Conservation (phyloP, 805 yeast genomes). For the Candida ulmi region DNA sequence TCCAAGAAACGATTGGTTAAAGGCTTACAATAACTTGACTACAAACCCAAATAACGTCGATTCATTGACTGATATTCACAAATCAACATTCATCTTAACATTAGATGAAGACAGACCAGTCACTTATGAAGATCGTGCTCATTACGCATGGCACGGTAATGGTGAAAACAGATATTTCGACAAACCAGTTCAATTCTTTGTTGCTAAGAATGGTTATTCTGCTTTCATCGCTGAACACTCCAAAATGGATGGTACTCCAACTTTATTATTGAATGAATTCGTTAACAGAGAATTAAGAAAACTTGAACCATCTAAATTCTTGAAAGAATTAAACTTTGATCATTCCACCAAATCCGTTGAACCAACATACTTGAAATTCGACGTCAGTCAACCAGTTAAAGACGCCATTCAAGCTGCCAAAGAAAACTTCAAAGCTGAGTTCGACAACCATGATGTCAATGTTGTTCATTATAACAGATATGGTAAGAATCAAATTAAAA, state of each 20-base stretch:
- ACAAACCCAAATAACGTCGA: slow-evolving; percentile 56
- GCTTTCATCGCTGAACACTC: slow-evolving; percentile 97
- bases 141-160: slow-evolving; percentile 92
- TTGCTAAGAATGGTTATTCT: slow-evolving; percentile 76
- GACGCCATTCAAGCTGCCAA: slow-evolving; percentile 51
- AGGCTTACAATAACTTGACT: slow-evolving; percentile 50
- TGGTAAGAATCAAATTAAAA: slow-evolving; percentile 83
- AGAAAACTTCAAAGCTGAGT: slow-evolving; percentile 45
- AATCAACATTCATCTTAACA: slow-evolving; percentile 75
- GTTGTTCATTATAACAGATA: slow-evolving; percentile 78
- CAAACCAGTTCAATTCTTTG: slow-evolving; percentile 82
- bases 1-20: slow-evolving; percentile 79
- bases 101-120: slow-evolving; percentile 70
- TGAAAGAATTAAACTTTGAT: slow-evolving; percentile 12
- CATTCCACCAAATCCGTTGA: slow-evolving; percentile 1
- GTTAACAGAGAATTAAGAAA: slow-evolving; percentile 52
- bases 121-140: slow-evolving; percentile 78
- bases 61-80: slow-evolving; percentile 62
- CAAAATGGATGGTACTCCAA: slow-evolving; percentile 97
- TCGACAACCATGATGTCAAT: slow-evolving; percentile 61
- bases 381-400: slow-evolving; percentile 46
- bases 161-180: slow-evolving; percentile 88
- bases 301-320: slow-evolving; percentile 32
- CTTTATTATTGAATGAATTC: slow-evolving; percentile 78
- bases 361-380: slow-evolving; percentile 43